Evolutionary conservation across 2,329 filamentous ascomycete species (phyloP).

Genomic region (Colletotrichum neosansevieriae): DNA sequence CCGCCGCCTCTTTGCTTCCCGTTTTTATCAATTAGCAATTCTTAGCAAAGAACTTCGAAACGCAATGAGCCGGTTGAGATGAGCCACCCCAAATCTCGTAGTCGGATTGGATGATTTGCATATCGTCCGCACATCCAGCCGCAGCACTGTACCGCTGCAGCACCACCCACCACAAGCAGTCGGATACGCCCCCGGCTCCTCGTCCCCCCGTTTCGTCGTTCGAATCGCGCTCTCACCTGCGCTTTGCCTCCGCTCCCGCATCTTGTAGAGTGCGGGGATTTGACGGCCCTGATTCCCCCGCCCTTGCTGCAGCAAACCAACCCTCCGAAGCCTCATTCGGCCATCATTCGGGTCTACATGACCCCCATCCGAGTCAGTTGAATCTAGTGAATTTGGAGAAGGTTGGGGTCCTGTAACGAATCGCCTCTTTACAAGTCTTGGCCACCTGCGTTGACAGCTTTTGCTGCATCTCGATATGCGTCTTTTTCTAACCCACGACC

Average conservation of each 20-base stretch:
- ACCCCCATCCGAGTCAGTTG: conserved; percentile 33
- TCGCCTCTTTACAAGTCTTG: conserved; percentile 26
- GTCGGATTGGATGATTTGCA: conserved; percentile 27
- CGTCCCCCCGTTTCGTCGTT: conserved; percentile 27
- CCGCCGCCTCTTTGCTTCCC: conserved; percentile 35
- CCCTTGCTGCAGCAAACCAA: conserved; percentile 22
- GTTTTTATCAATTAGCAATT: background rate
- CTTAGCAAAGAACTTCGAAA: conserved; percentile 23
- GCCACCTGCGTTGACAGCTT: conserved; percentile 14
- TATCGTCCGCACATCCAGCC: conserved; percentile 6
- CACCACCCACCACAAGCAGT: conserved; percentile 29
- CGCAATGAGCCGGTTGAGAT: conserved; percentile 26
- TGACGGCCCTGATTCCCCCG: conserved; percentile 39
- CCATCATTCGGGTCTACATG: conserved; percentile 27
- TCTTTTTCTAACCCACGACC: conserved; percentile 31
- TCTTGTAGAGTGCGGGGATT: conserved; percentile 39
- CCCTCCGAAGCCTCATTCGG: conserved; percentile 29
- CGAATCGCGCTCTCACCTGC: conserved; percentile 25
- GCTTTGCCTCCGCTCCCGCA: conserved; percentile 39
- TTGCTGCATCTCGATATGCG: conserved; percentile 24
- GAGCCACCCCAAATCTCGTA: conserved; percentile 31
- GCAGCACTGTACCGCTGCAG: conserved; percentile 25
- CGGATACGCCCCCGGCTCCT: conserved; percentile 28
- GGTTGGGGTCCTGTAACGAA: conserved; percentile 16
- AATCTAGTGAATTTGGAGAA: conserved; percentile 32